Evolutionary conservation across 2,329 filamentous ascomycete species (phyloP).

Genomic region (Colletotrichum higginsianum): DNA sequence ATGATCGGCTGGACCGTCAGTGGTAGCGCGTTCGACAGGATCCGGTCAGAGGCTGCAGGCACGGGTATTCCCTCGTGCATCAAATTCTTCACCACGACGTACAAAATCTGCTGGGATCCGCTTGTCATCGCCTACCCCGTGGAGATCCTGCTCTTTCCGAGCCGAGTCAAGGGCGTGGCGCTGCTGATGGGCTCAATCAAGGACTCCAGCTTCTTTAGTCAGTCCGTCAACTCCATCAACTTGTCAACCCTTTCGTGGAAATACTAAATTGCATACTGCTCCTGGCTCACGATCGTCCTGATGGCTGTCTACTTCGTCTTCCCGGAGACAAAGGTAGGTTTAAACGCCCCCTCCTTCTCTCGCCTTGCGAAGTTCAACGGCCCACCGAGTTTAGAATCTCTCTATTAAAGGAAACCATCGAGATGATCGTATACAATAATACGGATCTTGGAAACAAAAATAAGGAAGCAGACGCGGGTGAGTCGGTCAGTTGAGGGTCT

Average conservation of each 20-base stretch:
- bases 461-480: too few species aligned
- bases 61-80: too few species aligned
- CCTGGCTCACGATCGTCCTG: slow-evolving; percentile 8
- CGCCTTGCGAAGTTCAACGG: too few species aligned
- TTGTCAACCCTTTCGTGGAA: slow-evolving; percentile 48
- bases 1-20: too few species aligned
- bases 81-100: background rate
- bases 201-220: slow-evolving; percentile 49
- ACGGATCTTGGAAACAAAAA: too few species aligned
- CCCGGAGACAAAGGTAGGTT: slow-evolving; percentile 4
- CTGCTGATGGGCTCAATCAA: slow-evolving; percentile 46
- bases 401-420: too few species aligned
- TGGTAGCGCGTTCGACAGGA: too few species aligned
- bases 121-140: slow-evolving; percentile 44
- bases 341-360: too few species aligned
- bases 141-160: slow-evolving; percentile 48
- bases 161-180: slow-evolving; percentile 47
- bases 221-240: slow-evolving; percentile 54
- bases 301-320: slow-evolving; percentile 10
- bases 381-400: too few species aligned
- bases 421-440: too few species aligned
- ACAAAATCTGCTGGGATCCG: slow-evolving; percentile 18
- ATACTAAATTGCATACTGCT: slow-evolving; percentile 43
- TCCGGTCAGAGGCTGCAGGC: too few species aligned
- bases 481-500: too few species aligned